Conservation (phyloP, 140 eudicot genomes). For the Bidens hawaiensis region DNA sequence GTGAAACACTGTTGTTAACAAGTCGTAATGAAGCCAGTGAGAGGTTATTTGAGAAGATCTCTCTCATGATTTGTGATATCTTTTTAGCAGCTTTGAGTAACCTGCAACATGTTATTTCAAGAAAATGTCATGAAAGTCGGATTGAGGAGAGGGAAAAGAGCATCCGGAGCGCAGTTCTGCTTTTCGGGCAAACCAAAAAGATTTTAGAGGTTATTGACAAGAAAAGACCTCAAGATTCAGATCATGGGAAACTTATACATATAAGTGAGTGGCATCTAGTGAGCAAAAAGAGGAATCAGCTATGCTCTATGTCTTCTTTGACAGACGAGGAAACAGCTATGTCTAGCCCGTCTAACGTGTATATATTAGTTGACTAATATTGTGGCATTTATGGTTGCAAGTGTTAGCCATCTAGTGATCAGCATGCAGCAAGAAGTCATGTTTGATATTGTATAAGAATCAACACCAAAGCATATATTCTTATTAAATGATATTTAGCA, state of each 20-base stretch:
- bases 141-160: slow-evolving; percentile 61
- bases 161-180: slow-evolving; percentile 49
- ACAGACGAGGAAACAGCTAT: slow-evolving; percentile 22
- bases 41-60: slow-evolving; percentile 38
- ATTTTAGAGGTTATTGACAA: slow-evolving; percentile 36
- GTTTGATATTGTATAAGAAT: background rate
- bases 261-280: slow-evolving; percentile 55
- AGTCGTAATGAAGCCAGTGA: slow-evolving; percentile 23
- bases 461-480: too few relatives aligned
- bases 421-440: too few relatives aligned
- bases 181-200: slow-evolving; percentile 53
- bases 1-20: slow-evolving; percentile 39
- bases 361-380: slow-evolving; percentile 37
- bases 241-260: slow-evolving; percentile 40
- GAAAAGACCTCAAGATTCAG: slow-evolving; percentile 26
- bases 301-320: slow-evolving; percentile 13
- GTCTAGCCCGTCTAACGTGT: slow-evolving; percentile 31
- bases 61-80: slow-evolving; percentile 39
- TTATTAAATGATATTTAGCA: too few relatives aligned
- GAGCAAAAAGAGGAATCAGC: slow-evolving; percentile 27
- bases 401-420: background rate
- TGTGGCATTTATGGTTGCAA: background rate
- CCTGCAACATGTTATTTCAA: slow-evolving; percentile 44
- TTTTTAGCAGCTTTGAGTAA: slow-evolving; percentile 58
- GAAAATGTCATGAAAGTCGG: slow-evolving; percentile 47